Percentiles rank a stretch among this genome's conserved stretches.
phyloP scores from a whole-genome alignment of 768 basidiomycete species.

The Collybia sordida region DNA sequence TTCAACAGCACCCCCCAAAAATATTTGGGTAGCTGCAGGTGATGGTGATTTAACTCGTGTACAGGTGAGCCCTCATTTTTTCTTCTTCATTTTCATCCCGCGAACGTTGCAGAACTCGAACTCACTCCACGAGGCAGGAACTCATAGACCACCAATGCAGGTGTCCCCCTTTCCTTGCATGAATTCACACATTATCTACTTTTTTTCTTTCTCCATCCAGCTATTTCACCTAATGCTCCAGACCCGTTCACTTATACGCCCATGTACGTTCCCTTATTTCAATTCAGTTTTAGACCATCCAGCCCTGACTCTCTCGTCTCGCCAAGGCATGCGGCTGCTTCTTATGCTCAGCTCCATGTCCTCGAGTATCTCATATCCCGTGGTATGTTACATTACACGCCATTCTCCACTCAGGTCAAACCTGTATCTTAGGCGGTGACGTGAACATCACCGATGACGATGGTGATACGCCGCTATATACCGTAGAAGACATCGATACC shows the following conservation, averaged over 20 bases:
- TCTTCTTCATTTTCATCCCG: not conserved
- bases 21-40: slow-evolving; percentile 92
- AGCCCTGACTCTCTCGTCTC: slow-evolving; percentile 14
- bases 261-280: slow-evolving; percentile 46
- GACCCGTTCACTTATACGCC: slow-evolving; percentile 80
- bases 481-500: slow-evolving; percentile 78
- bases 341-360: slow-evolving; percentile 78
- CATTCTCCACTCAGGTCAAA: slow-evolving; percentile 8
- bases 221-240: slow-evolving; percentile 67
- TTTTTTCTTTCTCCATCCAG: slow-evolving; percentile 41
- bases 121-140: slow-evolving; percentile 34
- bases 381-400: slow-evolving; percentile 39
- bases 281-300: slow-evolving; percentile 8
- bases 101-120: slow-evolving; percentile 4
- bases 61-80: slow-evolving; percentile 41
- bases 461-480: slow-evolving; percentile 90
- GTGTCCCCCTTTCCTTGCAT: slow-evolving; percentile 26
- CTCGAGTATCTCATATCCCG: slow-evolving; percentile 76
- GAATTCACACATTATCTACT: slow-evolving; percentile 29
- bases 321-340: slow-evolving; percentile 88
- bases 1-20: slow-evolving; percentile 35
- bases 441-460: slow-evolving; percentile 85
- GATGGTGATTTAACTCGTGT: slow-evolving; percentile 86
- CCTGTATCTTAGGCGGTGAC: slow-evolving; percentile 61
- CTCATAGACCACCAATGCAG: slow-evolving; percentile 60